Evolutionary conservation across 2,329 filamentous ascomycete species (phyloP).

Genomic region (Lasiodiplodia gonubiensis): DNA sequence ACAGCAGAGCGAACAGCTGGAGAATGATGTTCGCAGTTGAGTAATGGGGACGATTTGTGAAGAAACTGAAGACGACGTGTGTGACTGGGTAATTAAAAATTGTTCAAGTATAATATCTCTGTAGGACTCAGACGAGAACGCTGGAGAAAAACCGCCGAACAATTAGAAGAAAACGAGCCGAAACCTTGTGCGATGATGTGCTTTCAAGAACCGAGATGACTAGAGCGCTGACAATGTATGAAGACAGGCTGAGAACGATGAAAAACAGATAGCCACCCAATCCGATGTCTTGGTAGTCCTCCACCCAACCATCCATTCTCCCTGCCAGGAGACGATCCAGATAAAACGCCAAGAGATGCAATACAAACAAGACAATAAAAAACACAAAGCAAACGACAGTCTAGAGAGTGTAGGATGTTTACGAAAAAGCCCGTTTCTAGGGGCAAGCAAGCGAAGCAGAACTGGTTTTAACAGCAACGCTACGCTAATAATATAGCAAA

Average conservation of each 20-base stretch:
- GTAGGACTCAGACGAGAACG: neutral
- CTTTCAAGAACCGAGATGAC: neutral
- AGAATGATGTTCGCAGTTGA: no score
- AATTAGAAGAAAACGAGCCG: neutral
- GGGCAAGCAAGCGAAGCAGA: conserved; percentile 2
- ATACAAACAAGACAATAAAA: neutral
- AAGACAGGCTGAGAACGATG: neutral
- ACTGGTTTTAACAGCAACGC: neutral
- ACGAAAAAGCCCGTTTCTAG: neutral
- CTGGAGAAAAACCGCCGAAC: neutral
- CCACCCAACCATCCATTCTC: neutral
- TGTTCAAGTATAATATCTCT: neutral
- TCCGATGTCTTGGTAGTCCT: neutral
- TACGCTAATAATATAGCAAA: no score
- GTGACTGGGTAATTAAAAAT: neutral
- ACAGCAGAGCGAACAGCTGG: no score
- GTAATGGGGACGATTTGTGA: no score
- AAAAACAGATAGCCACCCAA: neutral
- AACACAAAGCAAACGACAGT: neutral
- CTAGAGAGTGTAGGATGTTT: neutral
- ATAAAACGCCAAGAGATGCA: neutral
- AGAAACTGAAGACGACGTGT: no score
- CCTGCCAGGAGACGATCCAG: neutral
- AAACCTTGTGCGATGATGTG: neutral
- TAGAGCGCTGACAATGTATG: neutral